Percentiles rank a stretch among this genome's conserved stretches.
Conservation (phyloP, 164 flowering plant genomes). For the Aristolochia contorta region DNA sequence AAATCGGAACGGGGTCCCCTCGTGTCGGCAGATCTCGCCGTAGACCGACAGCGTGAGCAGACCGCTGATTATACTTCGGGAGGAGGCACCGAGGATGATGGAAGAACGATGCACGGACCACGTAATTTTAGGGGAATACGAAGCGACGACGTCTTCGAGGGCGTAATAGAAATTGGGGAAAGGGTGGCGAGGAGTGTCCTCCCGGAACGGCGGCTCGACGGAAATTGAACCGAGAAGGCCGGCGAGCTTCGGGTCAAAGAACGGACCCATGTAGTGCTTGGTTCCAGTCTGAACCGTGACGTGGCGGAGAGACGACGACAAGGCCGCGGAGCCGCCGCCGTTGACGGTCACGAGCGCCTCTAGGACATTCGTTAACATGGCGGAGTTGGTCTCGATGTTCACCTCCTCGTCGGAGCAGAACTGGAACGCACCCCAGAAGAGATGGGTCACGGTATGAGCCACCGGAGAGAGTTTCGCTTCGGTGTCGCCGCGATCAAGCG, state of each 20-base stretch:
- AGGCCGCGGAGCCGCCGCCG: no score
- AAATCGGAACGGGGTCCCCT: slow-evolving; percentile 18
- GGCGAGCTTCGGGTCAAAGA: slow-evolving; percentile 6
- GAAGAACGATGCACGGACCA: slow-evolving; percentile 32
- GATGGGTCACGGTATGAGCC: slow-evolving; percentile 24
- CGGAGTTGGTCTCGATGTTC: slow-evolving; percentile 5
- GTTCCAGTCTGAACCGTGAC: slow-evolving; percentile 35
- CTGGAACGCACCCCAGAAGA: not conserved
- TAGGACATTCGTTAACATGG: no score
- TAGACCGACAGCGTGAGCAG: slow-evolving; percentile 17
- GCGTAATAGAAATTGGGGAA: slow-evolving; percentile 26
- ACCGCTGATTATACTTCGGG: slow-evolving; percentile 10
- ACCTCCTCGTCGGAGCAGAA: not conserved
- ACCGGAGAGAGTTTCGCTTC: slow-evolving; percentile 17
- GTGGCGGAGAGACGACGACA: slow-evolving; percentile 11
- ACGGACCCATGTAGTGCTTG: slow-evolving; percentile 36
- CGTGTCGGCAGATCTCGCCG: slow-evolving; percentile 16
- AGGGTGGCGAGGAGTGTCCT: slow-evolving; percentile 17
- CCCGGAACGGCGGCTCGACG: slow-evolving; percentile 17
- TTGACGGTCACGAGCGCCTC: no score
- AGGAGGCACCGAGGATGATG: slow-evolving; percentile 21
- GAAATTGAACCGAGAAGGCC: slow-evolving; percentile 2
- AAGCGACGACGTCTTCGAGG: slow-evolving; percentile 19
- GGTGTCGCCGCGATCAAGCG: slow-evolving; percentile 8
- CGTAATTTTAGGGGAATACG: slow-evolving; percentile 10